Evolutionary conservation across 169 alveolate species (phyloP).

Genomic region (Eimeria sp.): DNA sequence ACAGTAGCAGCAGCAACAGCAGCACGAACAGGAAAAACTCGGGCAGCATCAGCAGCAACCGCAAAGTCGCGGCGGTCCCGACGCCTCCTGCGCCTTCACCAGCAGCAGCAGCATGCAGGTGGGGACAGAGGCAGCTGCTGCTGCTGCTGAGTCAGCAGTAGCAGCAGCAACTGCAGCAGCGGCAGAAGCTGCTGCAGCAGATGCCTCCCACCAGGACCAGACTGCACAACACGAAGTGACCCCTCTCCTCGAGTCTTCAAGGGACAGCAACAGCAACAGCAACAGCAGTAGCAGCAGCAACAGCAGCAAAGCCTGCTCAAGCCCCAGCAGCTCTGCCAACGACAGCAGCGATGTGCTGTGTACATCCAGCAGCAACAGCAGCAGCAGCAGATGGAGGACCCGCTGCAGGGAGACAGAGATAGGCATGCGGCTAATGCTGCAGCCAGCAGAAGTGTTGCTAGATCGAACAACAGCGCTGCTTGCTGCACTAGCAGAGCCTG

Average conservation of each 20-base stretch:
- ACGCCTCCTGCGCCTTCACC: neutral
- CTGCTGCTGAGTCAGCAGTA: conserved; percentile 31
- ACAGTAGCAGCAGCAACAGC: conserved; percentile 31
- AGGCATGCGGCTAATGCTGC: conserved; percentile 30
- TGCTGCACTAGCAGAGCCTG: conserved; percentile 60
- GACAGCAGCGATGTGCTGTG: conserved; percentile 5
- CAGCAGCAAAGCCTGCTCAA: conserved; percentile 12
- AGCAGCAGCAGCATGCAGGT: conserved; percentile 14
- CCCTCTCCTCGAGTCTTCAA: neutral
- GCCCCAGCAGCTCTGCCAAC: neutral
- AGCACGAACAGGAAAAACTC: neutral
- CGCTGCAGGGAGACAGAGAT: conserved; percentile 38
- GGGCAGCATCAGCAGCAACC: neutral
- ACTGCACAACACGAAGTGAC: neutral
- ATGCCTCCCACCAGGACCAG: neutral
- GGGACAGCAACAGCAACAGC: conserved; percentile 6
- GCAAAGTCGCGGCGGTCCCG: neutral
- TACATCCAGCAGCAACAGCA: conserved; percentile 50
- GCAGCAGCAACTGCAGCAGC: conserved; percentile 40
- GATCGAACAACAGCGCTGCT: conserved; percentile 47
- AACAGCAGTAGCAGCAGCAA: conserved; percentile 33
- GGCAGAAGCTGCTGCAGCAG: neutral
- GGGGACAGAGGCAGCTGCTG: neutral
- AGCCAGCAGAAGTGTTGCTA: conserved; percentile 69
- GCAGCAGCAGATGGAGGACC: conserved; percentile 30